Evolutionary conservation across 2,329 filamentous ascomycete genomes (phyloP), one percentile per base, ranked within the genome.

Genomic region (Teratosphaeria destructans): DNA sequence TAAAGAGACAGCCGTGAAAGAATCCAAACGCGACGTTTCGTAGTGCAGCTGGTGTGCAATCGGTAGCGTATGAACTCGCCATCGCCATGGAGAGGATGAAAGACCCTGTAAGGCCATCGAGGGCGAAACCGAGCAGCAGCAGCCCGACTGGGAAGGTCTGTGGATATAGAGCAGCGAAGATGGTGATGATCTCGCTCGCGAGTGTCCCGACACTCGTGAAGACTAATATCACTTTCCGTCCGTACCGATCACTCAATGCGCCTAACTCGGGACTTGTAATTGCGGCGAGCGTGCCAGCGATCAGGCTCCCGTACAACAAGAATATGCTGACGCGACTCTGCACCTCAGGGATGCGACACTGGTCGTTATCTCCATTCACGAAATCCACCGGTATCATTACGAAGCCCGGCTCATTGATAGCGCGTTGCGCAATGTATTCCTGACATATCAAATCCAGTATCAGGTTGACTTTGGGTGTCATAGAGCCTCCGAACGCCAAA

Each of bases 381-480:
- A 88, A 79, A 3, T 88, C 70, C 3, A 92, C 79, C 0, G 88
- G 88, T 0, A 81, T 70, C 69, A 86, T 81, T 6, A 79, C 79
- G 64, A 84, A 83, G 29, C 74, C 76, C 0, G 87, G 85, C 63
- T 89, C 80, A 8, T 74, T 65, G 3, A 79, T 71, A 7, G 82
- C 78, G 71, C 82, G 77, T 66, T 95, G 87, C 27, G 85, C 81
- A 65, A 94, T 87, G 73, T 96, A 95, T 62, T 88, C 82, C 63
- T 85, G 83, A 73, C 94, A 99, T 57, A 97, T 84, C 32, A 99
- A 80, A 60, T 86, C 82, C 62, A 95, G 80, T 63, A 95, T 90
- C 74, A 96, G 76, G 69, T 96, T 95, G 63, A 96, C 80, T 72
- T 88, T 94, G 10, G 93, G 92, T 8, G 96, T 89, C 7, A 94